phyloP scores from a whole-genome alignment of 2,329 filamentous ascomycete genomes.

The Whalleya microplaca region DNA sequence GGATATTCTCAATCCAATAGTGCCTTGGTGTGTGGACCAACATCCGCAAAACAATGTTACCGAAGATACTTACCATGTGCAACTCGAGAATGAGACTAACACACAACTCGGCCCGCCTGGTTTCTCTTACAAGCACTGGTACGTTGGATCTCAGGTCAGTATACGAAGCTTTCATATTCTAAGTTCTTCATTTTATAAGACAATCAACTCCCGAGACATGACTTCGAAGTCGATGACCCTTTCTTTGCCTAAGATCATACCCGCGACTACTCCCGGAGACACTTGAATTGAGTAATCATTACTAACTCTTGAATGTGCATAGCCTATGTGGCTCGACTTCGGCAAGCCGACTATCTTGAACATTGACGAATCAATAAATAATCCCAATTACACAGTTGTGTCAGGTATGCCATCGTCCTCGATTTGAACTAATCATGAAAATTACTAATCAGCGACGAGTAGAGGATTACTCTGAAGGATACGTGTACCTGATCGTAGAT shows the following conservation, averaged over 20 bases:
- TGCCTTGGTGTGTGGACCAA: slow-evolving; percentile 23
- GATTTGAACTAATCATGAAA: not conserved
- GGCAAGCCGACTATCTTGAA: slow-evolving; percentile 26
- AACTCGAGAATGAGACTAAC: slow-evolving; percentile 28
- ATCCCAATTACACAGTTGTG: slow-evolving; percentile 25
- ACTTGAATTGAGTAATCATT: too few species aligned
- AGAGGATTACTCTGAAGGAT: slow-evolving; percentile 23
- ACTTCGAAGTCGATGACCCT: too few species aligned
- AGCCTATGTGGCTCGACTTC: slow-evolving; percentile 29
- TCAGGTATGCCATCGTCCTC: slow-evolving; percentile 8
- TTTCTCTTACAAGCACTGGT: slow-evolving; percentile 31
- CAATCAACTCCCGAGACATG: too few species aligned
- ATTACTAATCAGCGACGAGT: not conserved
- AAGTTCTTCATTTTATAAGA: too few species aligned
- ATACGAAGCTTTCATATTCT: too few species aligned
- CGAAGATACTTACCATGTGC: slow-evolving; percentile 25
- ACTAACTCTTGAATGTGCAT: too few species aligned
- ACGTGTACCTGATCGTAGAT: slow-evolving; percentile 27
- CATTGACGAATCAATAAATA: slow-evolving; percentile 12
- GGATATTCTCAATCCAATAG: slow-evolving; percentile 20
- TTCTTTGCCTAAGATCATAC: too few species aligned
- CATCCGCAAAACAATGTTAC: slow-evolving; percentile 27
- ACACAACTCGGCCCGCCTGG: slow-evolving; percentile 34
- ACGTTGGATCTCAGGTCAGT: slow-evolving; percentile 12
- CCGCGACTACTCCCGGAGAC: too few species aligned